Conservation (phyloP, 768 basidiomycete species). For the Thelephora aurantiotincta region DNA sequence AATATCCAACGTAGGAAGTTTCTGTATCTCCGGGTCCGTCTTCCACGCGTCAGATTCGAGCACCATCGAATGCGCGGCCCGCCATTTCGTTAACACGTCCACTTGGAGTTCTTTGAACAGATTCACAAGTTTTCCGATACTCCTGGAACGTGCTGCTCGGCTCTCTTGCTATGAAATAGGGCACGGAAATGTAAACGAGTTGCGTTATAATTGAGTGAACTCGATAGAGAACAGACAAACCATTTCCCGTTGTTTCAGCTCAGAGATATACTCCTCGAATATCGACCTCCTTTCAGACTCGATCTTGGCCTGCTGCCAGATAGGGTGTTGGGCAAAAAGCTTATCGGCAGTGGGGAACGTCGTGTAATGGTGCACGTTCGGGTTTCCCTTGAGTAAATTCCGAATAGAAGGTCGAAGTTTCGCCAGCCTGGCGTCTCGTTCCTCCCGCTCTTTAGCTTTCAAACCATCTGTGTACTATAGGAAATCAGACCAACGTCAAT, state of each 20-base stretch:
- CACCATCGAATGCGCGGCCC: constrained; percentile 66
- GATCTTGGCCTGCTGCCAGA: constrained; percentile 80
- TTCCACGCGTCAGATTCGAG: constrained; percentile 69
- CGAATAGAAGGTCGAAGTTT: constrained; percentile 79
- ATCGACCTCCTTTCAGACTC: constrained; percentile 78
- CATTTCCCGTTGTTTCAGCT: constrained; percentile 81
- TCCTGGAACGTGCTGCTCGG: constrained; percentile 60
- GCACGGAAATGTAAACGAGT: background rate
- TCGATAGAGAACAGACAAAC: constrained; percentile 28
- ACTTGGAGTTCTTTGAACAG: constrained; percentile 83
- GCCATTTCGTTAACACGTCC: constrained; percentile 90
- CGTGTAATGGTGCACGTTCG: constrained; percentile 82
- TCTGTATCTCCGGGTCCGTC: constrained; percentile 60
- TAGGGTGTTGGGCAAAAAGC: constrained; percentile 74
- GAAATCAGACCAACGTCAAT: constrained; percentile 4
- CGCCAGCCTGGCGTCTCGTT: constrained; percentile 67
- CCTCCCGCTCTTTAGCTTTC: constrained; percentile 73
- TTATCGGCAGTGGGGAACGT: constrained; percentile 84
- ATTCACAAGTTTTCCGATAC: constrained; percentile 68
- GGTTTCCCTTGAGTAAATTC: constrained; percentile 77
- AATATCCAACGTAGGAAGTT: constrained; percentile 82
- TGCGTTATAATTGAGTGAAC: background rate
- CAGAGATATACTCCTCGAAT: constrained; percentile 84
- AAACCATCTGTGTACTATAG: constrained; percentile 63
- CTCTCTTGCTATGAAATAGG: constrained; percentile 49